These are phyloP conservation scores for Camelina hispida DNA, from an alignment of 345 rosid species.

Conservation along the genomic window DNA sequence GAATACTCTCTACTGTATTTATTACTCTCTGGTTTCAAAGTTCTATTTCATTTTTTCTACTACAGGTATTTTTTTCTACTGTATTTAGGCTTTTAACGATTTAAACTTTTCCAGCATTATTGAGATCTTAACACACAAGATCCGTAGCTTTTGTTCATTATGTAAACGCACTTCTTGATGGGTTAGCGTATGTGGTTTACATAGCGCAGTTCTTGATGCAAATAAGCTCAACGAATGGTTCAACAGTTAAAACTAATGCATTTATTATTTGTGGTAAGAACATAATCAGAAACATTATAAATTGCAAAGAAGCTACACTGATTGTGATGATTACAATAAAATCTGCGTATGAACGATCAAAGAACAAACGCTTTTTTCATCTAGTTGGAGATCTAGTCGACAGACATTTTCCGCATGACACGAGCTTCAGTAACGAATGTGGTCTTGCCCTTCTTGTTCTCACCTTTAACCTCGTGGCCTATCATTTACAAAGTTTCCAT, in stretches of 20 bases:
- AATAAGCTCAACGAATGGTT: not conserved
- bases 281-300: slow-evolving; percentile 20
- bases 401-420: slow-evolving; percentile 81
- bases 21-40: too few species aligned
- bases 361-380: slow-evolving; percentile 17
- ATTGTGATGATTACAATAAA: slow-evolving; percentile 35
- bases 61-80: too few species aligned
- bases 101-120: not conserved
- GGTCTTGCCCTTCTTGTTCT: slow-evolving; percentile 56
- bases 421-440: slow-evolving; percentile 69
- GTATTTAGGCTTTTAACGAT: not conserved
- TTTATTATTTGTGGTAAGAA: slow-evolving; percentile 38
- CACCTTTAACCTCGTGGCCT: slow-evolving; percentile 77
- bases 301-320: slow-evolving; percentile 35
- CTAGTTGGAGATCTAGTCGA: slow-evolving; percentile 66
- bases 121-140: not conserved
- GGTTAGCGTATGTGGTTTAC: too few species aligned
- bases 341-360: slow-evolving; percentile 24
- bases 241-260: slow-evolving; percentile 14
- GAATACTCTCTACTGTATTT: too few species aligned
- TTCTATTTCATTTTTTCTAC: too few species aligned
- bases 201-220: not conserved
- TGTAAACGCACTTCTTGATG: too few species aligned
- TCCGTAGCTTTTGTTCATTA: too few species aligned
- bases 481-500: slow-evolving; percentile 35